phyloP scores from a whole-genome alignment of 805 yeast genomes.

The Wickerhamomyces chaumierensis region DNA sequence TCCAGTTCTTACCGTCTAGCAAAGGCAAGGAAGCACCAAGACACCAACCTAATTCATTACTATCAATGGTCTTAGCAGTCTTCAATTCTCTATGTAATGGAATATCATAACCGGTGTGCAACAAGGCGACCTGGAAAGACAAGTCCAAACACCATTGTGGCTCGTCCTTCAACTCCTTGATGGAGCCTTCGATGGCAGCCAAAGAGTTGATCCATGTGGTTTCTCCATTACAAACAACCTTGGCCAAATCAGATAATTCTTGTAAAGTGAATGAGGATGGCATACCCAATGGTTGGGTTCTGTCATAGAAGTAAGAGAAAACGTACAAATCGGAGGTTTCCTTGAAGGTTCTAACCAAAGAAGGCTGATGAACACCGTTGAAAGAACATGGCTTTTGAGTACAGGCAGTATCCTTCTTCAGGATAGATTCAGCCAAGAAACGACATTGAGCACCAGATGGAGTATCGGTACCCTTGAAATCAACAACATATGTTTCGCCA shows the following conservation, averaged over 20 bases:
- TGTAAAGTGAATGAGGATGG: conserved; percentile 78
- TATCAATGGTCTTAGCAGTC: conserved; percentile 82
- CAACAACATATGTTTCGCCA: conserved; percentile 37
- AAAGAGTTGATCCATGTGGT: conserved; percentile 59
- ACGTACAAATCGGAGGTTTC: conserved; percentile 69
- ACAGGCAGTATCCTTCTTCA: conserved; percentile 79
- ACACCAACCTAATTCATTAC: conserved; percentile 97
- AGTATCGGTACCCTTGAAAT: conserved; percentile 52
- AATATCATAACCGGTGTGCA: conserved; percentile 95
- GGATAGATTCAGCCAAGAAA: conserved; percentile 64
- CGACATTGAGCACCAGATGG: conserved; percentile 83
- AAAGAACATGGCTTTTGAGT: conserved; percentile 77
- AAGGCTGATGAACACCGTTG: conserved; percentile 96
- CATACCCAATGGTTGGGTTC: conserved; percentile 90
- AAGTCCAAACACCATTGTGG: conserved; percentile 94
- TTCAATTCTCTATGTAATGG: conserved; percentile 82
- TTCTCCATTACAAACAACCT: conserved; percentile 78
- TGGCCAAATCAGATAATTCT: conserved; percentile 75
- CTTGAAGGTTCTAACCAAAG: conserved; percentile 67
- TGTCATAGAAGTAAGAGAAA: conserved; percentile 91
- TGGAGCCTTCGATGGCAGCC: conserved; percentile 54
- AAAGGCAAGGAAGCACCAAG: conserved; percentile 93
- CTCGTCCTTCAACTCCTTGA: conserved; percentile 56
- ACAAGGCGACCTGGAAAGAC: conserved; percentile 77
- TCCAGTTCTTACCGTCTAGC: conserved; percentile 64